Evolutionary conservation across 257 asterid species (phyloP).

Genomic region (Avicennia marina): DNA sequence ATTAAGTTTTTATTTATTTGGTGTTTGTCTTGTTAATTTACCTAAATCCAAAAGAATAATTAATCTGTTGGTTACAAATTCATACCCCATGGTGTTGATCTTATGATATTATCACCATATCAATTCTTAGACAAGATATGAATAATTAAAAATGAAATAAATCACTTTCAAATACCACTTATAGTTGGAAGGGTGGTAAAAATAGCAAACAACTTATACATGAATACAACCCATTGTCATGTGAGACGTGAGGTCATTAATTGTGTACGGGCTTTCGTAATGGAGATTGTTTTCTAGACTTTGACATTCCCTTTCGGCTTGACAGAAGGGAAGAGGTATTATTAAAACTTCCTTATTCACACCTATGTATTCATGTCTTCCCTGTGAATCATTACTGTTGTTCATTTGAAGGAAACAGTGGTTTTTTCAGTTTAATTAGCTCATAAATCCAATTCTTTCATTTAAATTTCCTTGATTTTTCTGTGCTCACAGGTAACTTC

Average conservation of each 20-base stretch:
- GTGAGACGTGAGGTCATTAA: neutral
- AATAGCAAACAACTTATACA: neutral
- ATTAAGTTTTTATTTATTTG: neutral
- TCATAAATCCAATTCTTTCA: neutral
- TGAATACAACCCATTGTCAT: neutral
- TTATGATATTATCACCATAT: neutral
- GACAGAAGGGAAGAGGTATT: neutral
- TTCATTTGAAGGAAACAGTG: slow-evolving; percentile 4
- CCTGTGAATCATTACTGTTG: neutral
- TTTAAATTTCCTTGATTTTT: neutral
- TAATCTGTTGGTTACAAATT: neutral
- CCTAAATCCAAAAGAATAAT: neutral
- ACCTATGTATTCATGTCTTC: neutral
- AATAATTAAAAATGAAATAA: neutral
- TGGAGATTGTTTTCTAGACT: neutral
- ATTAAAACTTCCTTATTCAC: neutral
- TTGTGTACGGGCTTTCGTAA: neutral
- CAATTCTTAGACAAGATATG: neutral
- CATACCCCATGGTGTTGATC: neutral
- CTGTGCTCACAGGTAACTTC: no score
- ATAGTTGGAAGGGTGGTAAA: neutral
- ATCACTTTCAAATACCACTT: neutral
- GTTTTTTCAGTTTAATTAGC: neutral
- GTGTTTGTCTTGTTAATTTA: slow-evolving; percentile 1
- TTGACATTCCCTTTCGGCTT: neutral